A percentile compares a stretch with the other conserved stretches of the same genome.
Evolutionary conservation across 192 early-diverging fungal species (phyloP).

Genomic region (Mortierella claussenii): DNA sequence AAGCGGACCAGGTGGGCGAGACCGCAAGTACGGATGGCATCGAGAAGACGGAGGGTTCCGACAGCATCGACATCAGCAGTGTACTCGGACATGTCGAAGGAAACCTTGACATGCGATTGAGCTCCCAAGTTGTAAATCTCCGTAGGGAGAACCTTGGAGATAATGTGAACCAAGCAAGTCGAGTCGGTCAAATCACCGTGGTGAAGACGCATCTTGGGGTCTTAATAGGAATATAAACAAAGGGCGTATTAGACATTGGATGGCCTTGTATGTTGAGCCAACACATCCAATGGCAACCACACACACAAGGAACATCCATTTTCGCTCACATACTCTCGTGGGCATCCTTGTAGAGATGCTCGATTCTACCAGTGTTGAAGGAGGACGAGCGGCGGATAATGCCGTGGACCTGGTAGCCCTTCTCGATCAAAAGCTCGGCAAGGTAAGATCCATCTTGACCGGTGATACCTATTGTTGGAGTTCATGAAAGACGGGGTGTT

Average conservation of each 20-base stretch:
- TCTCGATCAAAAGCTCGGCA: slow-evolving; percentile 74
- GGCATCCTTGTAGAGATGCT: slow-evolving; percentile 79
- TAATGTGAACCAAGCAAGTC: slow-evolving; percentile 80
- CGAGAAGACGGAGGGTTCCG: slow-evolving; percentile 81
- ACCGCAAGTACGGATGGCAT: slow-evolving; percentile 83
- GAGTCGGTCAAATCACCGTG: slow-evolving; percentile 86
- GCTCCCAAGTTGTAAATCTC: slow-evolving; percentile 86
- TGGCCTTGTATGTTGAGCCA: background rate
- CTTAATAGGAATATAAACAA: slow-evolving; percentile 19
- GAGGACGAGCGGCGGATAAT: slow-evolving; percentile 86
- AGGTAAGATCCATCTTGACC: slow-evolving; percentile 86
- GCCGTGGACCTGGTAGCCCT: slow-evolving; percentile 84
- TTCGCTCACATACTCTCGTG: slow-evolving; percentile 64
- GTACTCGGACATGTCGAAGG: slow-evolving; percentile 83
- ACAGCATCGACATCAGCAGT: slow-evolving; percentile 85
- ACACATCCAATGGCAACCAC: background rate
- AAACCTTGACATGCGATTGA: slow-evolving; percentile 82
- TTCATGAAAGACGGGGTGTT: background rate
- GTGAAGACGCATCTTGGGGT: slow-evolving; percentile 79
- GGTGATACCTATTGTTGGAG: slow-evolving; percentile 69
- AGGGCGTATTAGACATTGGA: background rate
- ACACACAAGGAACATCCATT: background rate
- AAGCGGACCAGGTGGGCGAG: slow-evolving; percentile 70
- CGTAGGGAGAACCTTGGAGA: slow-evolving; percentile 77
- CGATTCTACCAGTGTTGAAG: slow-evolving; percentile 85